Evolutionary conservation across 306 rosid genomes (phyloP).

Genomic region (Myrica gale): DNA sequence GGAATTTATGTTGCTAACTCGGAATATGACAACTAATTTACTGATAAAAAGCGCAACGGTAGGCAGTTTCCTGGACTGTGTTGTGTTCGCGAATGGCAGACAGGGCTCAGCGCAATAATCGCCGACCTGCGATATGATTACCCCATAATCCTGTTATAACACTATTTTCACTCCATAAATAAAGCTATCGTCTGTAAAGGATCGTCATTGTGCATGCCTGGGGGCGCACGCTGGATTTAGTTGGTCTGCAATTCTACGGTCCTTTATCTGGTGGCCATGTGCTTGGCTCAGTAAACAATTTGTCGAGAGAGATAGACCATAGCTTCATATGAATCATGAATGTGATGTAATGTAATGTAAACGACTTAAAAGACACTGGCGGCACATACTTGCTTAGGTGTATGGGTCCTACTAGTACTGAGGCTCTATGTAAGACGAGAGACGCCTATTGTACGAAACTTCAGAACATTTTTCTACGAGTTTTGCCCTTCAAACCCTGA

Average conservation of each 20-base stretch:
- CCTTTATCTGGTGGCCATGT: constrained; percentile 56
- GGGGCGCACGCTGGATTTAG: constrained; percentile 27
- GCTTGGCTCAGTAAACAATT: constrained; percentile 43
- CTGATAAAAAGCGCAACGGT: constrained; percentile 26
- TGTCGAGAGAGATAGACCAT: not conserved
- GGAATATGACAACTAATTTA: constrained; percentile 37
- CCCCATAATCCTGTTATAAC: constrained; percentile 48
- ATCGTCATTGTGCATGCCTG: constrained; percentile 14
- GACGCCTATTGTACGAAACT: no score
- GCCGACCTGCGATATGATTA: constrained; percentile 61
- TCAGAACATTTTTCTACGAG: constrained; percentile 11
- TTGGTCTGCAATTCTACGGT: constrained; percentile 40
- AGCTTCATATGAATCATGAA: not conserved
- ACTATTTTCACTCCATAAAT: not conserved
- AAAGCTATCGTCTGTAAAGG: constrained; percentile 10
- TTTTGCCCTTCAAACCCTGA: constrained; percentile 33
- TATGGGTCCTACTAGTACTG: constrained; percentile 11
- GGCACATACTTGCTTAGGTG: not conserved
- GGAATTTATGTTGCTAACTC: constrained; percentile 54
- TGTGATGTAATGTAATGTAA: not conserved
- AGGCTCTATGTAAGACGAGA: not conserved
- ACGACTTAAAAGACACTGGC: not conserved
- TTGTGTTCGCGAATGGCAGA: constrained; percentile 52
- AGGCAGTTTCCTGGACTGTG: constrained; percentile 48
- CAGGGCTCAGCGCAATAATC: constrained; percentile 49